phyloP scores from a whole-genome alignment of 169 alveolate genomes.

The Cryptosporidium sp. region DNA sequence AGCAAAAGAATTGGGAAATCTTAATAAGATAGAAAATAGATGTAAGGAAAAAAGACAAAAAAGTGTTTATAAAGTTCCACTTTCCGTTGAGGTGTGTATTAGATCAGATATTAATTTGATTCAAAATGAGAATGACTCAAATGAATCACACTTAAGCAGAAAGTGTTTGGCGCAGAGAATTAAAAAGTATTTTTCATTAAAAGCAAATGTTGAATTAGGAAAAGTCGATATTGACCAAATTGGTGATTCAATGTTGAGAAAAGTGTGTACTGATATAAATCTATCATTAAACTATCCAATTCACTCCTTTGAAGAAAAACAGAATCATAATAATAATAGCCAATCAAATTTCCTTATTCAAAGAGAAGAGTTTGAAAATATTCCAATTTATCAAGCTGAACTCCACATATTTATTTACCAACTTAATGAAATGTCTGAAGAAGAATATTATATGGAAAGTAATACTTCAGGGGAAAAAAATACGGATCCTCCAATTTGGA shows the following conservation, averaged over 20 bases:
- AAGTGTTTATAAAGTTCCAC: conserved; percentile 26
- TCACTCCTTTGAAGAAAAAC: conserved; percentile 11
- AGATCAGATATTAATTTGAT: conserved; percentile 30
- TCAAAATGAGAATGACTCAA: background rate
- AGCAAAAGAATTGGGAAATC: background rate
- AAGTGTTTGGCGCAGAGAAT: conserved; percentile 9
- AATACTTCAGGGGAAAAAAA: conserved; percentile 21
- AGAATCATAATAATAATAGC: background rate
- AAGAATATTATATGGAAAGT: conserved; percentile 46
- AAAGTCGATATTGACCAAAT: conserved; percentile 20
- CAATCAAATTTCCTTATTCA: background rate
- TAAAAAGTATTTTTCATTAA: conserved; percentile 45
- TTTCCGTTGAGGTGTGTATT: conserved; percentile 66
- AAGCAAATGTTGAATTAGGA: conserved; percentile 66
- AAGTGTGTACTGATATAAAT: conserved; percentile 44
- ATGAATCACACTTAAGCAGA: conserved; percentile 12
- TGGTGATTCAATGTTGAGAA: conserved; percentile 72
- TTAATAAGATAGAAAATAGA: background rate
- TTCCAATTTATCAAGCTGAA: conserved; percentile 63
- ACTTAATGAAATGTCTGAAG: conserved; percentile 21
- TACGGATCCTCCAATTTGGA: conserved; percentile 76
- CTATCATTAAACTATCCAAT: conserved; percentile 60
- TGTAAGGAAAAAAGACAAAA: conserved; percentile 11
- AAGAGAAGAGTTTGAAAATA: background rate
- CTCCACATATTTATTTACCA: conserved; percentile 41